These are phyloP conservation scores for Ceratocystis harringtonii DNA, from an alignment of 2,329 filamentous ascomycete species.

Conservation along the genomic window DNA sequence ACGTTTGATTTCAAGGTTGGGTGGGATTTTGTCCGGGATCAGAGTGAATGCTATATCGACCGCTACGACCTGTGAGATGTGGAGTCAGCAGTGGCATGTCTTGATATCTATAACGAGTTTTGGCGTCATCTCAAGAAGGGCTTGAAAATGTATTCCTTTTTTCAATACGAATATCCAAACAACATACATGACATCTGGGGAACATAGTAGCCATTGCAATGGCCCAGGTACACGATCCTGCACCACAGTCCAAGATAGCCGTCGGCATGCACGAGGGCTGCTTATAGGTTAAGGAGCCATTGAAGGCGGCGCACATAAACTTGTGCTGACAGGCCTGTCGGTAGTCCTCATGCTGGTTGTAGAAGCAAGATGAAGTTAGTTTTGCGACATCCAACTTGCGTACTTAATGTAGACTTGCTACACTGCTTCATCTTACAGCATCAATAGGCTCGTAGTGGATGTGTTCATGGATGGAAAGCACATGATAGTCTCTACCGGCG, in stretches of 20 bases:
- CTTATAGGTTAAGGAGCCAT: not conserved
- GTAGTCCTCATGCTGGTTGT: not conserved
- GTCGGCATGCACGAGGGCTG: constrained; percentile 1
- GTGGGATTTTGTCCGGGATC: constrained; percentile 45
- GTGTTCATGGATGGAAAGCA: not conserved
- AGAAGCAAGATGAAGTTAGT: not conserved
- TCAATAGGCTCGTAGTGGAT: constrained; percentile 14
- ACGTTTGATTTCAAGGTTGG: constrained; percentile 56
- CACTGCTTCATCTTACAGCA: constrained; percentile 7
- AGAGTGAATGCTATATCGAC: constrained; percentile 9
- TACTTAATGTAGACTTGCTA: too few relatives aligned
- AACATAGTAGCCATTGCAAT: not conserved
- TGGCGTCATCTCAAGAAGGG: too few relatives aligned
- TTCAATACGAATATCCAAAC: not conserved
- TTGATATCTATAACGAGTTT: too few relatives aligned
- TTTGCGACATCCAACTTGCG: not conserved
- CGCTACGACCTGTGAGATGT: not conserved
- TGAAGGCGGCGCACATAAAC: constrained; percentile 7
- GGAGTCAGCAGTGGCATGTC: not conserved
- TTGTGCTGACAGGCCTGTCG: constrained; percentile 3
- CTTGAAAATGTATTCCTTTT: too few relatives aligned
- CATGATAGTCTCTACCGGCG: constrained; percentile 3
- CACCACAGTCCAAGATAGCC: constrained; percentile 13
- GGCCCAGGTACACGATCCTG: constrained; percentile 13
- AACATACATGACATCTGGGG: constrained; percentile 7